A percentile compares a stretch with the other conserved stretches of the same genome.
Conservation (phyloP, 306 rosid genomes). For the Alnus glutinosa region DNA sequence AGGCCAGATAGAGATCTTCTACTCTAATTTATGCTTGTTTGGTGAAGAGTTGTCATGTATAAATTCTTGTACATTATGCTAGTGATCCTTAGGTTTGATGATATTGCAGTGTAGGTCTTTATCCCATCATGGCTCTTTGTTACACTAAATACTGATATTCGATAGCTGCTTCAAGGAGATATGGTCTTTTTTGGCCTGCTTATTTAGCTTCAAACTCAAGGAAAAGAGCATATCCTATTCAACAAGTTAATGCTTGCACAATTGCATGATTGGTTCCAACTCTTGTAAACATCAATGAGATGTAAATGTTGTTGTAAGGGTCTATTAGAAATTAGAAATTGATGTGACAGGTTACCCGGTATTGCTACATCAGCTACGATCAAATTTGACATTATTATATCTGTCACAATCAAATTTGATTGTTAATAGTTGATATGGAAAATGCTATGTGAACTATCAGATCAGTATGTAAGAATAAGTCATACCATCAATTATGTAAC, state of each 20-base stretch:
- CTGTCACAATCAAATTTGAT: too few relatives aligned
- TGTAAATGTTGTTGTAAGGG: too few relatives aligned
- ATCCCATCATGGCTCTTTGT: background rate
- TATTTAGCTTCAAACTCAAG: background rate
- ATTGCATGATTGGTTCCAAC: background rate
- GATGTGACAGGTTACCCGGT: too few relatives aligned
- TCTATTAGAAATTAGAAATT: too few relatives aligned
- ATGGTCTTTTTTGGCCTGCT: background rate
- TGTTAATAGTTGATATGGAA: too few relatives aligned
- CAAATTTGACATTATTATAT: too few relatives aligned
- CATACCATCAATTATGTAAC: too few relatives aligned
- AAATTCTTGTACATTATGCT: constrained; percentile 24
- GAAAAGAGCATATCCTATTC: background rate
- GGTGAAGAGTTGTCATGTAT: constrained; percentile 28
- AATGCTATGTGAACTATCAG: too few relatives aligned
- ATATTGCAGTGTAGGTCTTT: background rate
- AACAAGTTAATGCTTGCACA: background rate
- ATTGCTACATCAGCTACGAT: too few relatives aligned
- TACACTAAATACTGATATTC: background rate
- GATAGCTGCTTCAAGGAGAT: background rate
- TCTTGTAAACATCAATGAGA: background rate
- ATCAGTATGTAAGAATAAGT: too few relatives aligned
- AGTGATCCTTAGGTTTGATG: background rate
- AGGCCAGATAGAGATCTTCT: constrained; percentile 17
- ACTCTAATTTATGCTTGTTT: background rate